Conservation (phyloP, 768 basidiomycete genomes). For the Porpolomopsis calyptriformis region DNA sequence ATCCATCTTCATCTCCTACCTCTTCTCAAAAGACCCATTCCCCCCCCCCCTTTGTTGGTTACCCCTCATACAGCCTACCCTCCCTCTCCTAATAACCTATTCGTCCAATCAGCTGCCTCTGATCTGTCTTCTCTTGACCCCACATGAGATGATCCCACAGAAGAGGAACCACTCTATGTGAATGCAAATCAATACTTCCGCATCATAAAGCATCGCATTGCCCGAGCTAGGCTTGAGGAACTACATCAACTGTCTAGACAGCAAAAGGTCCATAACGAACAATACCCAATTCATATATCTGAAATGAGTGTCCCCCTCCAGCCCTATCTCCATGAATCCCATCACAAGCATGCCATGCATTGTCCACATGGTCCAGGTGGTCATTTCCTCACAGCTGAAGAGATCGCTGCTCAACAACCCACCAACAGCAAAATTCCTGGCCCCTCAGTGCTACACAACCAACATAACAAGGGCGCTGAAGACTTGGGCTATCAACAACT, state of each 20-base stretch:
- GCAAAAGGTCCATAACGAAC: conserved; percentile 87
- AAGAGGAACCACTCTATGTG: conserved; percentile 97
- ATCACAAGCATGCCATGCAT: conserved; percentile 97
- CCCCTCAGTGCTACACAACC: too few relatives aligned
- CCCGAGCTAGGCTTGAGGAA: conserved; percentile 86
- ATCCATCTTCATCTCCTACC: conserved; percentile 10
- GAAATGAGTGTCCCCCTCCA: neutral
- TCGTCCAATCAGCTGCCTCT: neutral
- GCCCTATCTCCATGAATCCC: conserved; percentile 89
- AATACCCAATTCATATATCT: conserved; percentile 11
- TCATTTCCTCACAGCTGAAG: conserved; percentile 92
- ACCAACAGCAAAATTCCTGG: conserved; percentile 24
- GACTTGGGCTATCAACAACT: too few relatives aligned
- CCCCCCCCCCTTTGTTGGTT: conserved; percentile 15
- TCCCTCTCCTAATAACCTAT: too few relatives aligned
- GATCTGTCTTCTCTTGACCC: conserved; percentile 5
- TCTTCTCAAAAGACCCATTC: conserved; percentile 12
- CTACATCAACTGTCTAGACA: conserved; percentile 86
- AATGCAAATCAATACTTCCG: conserved; percentile 99
- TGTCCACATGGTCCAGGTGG: conserved; percentile 97
- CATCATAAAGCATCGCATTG: conserved; percentile 90
- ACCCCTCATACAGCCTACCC: too few relatives aligned
- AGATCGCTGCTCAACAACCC: conserved; percentile 75
- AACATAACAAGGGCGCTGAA: too few relatives aligned
- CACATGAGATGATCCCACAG: conserved; percentile 34